These are phyloP conservation scores for Periconia sp. DNA, from an alignment of 2,329 filamentous ascomycete genomes.

Conservation along the genomic window DNA sequence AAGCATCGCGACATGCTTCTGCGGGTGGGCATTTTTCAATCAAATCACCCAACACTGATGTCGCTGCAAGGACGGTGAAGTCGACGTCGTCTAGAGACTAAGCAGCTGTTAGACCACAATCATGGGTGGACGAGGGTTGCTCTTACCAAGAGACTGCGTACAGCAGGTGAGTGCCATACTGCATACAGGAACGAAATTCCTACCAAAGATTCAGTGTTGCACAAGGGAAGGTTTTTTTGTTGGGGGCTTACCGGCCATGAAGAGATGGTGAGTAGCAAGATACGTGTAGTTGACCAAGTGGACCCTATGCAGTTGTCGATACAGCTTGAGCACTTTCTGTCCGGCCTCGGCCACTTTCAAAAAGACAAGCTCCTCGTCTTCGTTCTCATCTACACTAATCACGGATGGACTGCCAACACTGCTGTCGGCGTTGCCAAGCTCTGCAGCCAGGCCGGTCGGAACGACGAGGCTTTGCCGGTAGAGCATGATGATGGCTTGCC, in stretches of 20 bases:
- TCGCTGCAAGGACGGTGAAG: constrained; percentile 90
- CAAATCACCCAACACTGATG: constrained; percentile 86
- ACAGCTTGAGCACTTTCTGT: constrained; percentile 87
- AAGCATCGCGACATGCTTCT: constrained; percentile 91
- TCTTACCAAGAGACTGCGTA: constrained; percentile 81
- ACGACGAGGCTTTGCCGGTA: constrained; percentile 90
- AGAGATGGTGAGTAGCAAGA: constrained; percentile 90
- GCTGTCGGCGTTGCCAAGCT: constrained; percentile 62
- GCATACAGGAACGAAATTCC: constrained; percentile 91
- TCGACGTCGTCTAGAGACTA: constrained; percentile 93
- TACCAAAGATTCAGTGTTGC: constrained; percentile 31
- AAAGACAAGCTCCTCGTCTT: constrained; percentile 89
- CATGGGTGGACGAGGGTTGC: constrained; percentile 1
- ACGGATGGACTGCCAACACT: constrained; percentile 63
- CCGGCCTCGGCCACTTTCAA: constrained; percentile 94
- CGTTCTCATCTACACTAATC: constrained; percentile 65
- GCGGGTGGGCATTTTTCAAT: constrained; percentile 94
- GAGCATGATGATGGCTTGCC: constrained; percentile 95
- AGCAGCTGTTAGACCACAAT: constrained; percentile 13
- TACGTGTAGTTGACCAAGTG: constrained; percentile 96
- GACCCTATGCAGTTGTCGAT: constrained; percentile 83
- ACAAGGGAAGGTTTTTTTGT: constrained; percentile 8
- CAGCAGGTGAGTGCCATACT: constrained; percentile 92
- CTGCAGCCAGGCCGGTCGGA: constrained; percentile 79
- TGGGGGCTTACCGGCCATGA: constrained; percentile 77